These are phyloP conservation scores for Coprinellus aureogranulatus DNA, from an alignment of 768 basidiomycete species.

Conservation along the genomic window DNA sequence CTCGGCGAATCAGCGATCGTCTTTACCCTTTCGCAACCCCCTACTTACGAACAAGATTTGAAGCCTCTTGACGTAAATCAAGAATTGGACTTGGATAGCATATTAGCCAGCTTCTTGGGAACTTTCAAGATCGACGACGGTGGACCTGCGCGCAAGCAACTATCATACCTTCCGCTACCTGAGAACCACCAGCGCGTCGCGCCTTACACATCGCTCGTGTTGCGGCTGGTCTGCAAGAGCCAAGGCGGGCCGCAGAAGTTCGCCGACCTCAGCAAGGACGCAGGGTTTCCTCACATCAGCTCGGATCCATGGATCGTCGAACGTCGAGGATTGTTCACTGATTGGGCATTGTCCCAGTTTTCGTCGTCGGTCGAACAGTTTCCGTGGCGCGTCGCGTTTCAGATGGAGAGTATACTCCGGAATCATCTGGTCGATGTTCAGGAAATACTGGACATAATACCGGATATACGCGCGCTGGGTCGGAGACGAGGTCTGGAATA, in stretches of 20 bases:
- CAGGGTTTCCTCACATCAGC: constrained; percentile 34
- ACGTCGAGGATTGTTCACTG: constrained; percentile 44
- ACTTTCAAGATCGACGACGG: too few species aligned
- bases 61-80: too few species aligned
- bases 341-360: constrained; percentile 26
- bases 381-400: constrained; percentile 57
- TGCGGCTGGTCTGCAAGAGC: constrained; percentile 48
- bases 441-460: constrained; percentile 48
- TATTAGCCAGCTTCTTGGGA: too few species aligned
- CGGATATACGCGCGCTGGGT: constrained; percentile 30
- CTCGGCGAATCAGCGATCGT: constrained; percentile 37
- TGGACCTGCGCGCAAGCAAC: constrained; percentile 29
- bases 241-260: constrained; percentile 35
- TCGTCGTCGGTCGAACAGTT: constrained; percentile 31
- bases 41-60: constrained; percentile 17
- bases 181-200: constrained; percentile 41
- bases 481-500: constrained; percentile 30
- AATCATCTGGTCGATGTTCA: constrained; percentile 42
- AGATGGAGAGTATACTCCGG: constrained; percentile 47
- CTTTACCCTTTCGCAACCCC: constrained; percentile 39
- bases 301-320: constrained; percentile 39
- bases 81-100: too few species aligned
- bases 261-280: constrained; percentile 33
- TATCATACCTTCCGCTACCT: constrained; percentile 37
- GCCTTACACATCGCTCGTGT: constrained; percentile 49